Conservation (phyloP, 768 basidiomycete genomes). For the Phaffia australis region DNA sequence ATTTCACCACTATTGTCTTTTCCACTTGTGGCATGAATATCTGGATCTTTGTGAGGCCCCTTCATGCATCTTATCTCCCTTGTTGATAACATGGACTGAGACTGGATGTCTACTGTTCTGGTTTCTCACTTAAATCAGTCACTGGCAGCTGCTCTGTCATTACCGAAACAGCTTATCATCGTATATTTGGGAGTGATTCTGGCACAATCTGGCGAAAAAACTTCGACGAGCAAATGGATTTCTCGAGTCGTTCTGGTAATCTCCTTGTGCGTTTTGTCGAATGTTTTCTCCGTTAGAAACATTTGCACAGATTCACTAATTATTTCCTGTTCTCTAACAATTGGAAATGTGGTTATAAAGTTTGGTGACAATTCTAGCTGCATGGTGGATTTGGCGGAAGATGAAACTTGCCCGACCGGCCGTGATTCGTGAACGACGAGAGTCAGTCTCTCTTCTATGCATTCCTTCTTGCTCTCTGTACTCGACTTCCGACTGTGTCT, state of each 20-base stretch:
- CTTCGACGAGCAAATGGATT: constrained; percentile 4
- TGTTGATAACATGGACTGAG: constrained; percentile 14
- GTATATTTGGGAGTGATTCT: constrained; percentile 22
- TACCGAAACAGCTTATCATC: constrained; percentile 10
- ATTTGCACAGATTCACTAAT: background rate
- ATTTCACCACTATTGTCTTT: constrained; percentile 60
- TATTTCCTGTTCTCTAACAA: background rate
- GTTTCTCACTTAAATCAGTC: background rate
- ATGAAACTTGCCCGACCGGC: constrained; percentile 10
- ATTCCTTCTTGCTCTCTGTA: background rate
- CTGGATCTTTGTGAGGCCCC: constrained; percentile 31
- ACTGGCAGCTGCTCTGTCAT: background rate
- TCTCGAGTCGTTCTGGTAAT: constrained; percentile 10
- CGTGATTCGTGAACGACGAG: constrained; percentile 1
- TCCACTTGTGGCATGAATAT: constrained; percentile 71
- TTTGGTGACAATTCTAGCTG: constrained; percentile 14
- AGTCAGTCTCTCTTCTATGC: background rate
- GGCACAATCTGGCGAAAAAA: constrained; percentile 3
- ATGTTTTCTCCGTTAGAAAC: too few relatives aligned
- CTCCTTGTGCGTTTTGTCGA: background rate
- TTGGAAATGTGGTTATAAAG: background rate
- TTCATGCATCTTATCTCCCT: constrained; percentile 29
- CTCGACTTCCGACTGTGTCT: background rate
- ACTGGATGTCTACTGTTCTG: background rate
- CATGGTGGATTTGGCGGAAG: constrained; percentile 17